Evolutionary conservation across 768 basidiomycete genomes (phyloP), one percentile per base, ranked within the genome.

Genomic region (Amanita brunnescens): DNA sequence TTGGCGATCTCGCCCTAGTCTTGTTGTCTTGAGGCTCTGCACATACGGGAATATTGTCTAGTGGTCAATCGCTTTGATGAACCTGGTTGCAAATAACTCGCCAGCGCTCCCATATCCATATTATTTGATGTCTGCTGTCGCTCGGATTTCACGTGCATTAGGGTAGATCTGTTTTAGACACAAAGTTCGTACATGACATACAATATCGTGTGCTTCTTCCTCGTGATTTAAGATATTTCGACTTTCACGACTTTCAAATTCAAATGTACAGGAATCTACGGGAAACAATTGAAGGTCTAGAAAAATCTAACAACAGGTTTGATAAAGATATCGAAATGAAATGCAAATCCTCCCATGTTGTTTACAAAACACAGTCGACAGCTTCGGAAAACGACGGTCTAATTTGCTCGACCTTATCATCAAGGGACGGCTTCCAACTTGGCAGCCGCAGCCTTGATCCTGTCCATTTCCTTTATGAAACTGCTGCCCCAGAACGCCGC

Each of bases 401-500:
- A 34, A 10, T 20, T 9, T 45, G 23, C 34, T 35, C 34, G 10
- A 35, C n/a, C 34, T 26, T 24, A 3, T 14, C 10, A 33, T 33
- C 29, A 49, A 35, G 35, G 38, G 37, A 35, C 37, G 13, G 16
- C n/a, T 52, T 65, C 64, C 1, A 64, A 64, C 54, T 71, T 68
- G 13, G 65, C 65, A 54, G 32, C 21, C 16, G 67, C 70, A 38
- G 68, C 61, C 40, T 77, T 69, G 48, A 89, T 73, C 64, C 76
- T 76, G 42, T 75, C 70, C 81, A 93, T 88, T 70, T 92, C 91
- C 60, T 73, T 79, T 61, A 94, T 89, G 65, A 92, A 93, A 54
- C 87, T 88, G 45, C 81, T 85, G 35, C 92, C 91, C 91, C 91
- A 94, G 69, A 87, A 93, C 35, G 88, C 82, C 29, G 93, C 85